phyloP scores from a whole-genome alignment of 345 rosid genomes.

The Citrus cavaleriei region DNA sequence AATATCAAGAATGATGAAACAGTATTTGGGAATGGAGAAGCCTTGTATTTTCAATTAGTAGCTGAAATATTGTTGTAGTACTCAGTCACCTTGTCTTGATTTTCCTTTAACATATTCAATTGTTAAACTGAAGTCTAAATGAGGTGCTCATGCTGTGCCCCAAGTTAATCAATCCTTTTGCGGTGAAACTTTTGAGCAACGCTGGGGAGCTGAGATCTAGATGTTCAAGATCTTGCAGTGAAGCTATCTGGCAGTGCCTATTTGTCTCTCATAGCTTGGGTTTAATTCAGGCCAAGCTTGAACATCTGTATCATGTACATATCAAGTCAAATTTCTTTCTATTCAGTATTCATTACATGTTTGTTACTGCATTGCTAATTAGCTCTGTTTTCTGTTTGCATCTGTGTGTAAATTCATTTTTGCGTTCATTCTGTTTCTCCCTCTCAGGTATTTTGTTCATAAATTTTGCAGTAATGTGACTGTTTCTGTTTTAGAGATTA shows the following conservation, averaged over 20 bases:
- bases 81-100: neutral
- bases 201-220: neutral
- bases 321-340: neutral
- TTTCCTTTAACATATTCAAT: neutral
- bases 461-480: neutral
- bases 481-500: neutral
- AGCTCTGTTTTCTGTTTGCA: no score
- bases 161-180: neutral
- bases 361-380: no score
- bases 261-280: neutral
- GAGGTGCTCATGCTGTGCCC: neutral
- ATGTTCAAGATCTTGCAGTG: neutral
- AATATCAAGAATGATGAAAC: neutral
- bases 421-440: no score
- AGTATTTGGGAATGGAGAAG: neutral
- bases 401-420: no score
- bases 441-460: neutral
- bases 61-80: neutral
- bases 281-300: neutral
- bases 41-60: neutral
- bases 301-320: neutral
- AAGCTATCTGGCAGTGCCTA: neutral
- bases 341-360: no score
- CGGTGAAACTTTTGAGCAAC: neutral
- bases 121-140: neutral